Conservation (phyloP, 768 basidiomycete genomes). For the Lanmaoa pseudosensibilis region DNA sequence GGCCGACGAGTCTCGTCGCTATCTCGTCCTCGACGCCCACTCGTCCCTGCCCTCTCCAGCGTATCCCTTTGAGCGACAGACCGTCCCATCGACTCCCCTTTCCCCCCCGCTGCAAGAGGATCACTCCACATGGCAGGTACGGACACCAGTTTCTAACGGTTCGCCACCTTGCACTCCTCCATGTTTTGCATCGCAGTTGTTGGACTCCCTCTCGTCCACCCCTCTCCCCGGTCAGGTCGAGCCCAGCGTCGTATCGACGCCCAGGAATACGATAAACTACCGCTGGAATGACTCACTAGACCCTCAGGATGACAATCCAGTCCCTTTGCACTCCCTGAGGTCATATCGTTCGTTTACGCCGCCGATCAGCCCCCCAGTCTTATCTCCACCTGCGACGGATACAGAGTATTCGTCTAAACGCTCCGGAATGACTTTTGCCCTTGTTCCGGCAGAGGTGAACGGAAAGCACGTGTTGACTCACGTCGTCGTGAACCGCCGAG, state of each 20-base stretch:
- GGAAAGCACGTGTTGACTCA: conserved; percentile 17
- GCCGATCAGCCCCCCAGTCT: conserved; percentile 18
- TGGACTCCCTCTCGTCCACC: background rate
- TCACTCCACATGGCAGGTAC: background rate
- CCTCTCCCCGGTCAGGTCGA: background rate
- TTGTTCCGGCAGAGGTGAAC: conserved; percentile 15
- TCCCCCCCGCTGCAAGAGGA: background rate
- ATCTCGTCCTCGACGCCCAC: conserved; percentile 11
- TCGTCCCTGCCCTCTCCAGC: background rate
- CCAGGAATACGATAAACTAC: background rate
- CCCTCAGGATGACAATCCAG: background rate
- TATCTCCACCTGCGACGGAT: background rate
- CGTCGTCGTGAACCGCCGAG: conserved; percentile 7
- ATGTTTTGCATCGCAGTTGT: conserved; percentile 6
- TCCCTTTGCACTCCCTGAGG: background rate
- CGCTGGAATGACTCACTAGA: background rate
- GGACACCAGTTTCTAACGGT: background rate
- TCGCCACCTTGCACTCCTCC: background rate
- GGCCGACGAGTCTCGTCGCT: conserved; percentile 9
- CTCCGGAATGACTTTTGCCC: conserved; percentile 16
- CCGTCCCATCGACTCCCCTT: background rate
- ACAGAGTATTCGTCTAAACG: conserved; percentile 19
- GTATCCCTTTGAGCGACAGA: conserved; percentile 4
- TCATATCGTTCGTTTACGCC: conserved; percentile 14
- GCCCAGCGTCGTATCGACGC: background rate